phyloP scores from a whole-genome alignment of 345 rosid species.

The Firmiana major region DNA sequence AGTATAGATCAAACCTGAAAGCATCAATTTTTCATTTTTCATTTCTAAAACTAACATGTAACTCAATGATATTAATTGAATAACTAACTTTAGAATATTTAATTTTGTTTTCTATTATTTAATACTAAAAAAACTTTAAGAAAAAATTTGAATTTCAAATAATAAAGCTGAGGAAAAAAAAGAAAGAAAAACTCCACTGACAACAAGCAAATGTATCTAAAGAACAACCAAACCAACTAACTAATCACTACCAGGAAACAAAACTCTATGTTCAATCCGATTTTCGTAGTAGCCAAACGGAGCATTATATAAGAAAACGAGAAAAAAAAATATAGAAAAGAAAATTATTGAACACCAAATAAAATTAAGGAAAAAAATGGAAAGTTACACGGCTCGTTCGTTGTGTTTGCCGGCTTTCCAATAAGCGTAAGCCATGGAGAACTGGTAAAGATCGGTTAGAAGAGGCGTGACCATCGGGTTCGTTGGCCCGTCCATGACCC shows the following conservation, averaged over 20 bases:
- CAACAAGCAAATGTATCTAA: neutral
- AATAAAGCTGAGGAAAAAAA: too few species aligned
- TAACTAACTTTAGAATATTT: neutral
- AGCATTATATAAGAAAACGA: neutral
- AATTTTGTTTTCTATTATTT: neutral
- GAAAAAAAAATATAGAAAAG: neutral
- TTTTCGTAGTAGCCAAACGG: constrained; percentile 4
- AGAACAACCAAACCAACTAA: neutral
- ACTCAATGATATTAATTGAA: neutral
- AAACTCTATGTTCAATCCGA: neutral
- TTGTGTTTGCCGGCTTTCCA: constrained; percentile 93
- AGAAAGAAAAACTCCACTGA: neutral
- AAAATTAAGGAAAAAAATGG: neutral
- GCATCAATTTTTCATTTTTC: neutral
- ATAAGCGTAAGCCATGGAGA: constrained; percentile 96
- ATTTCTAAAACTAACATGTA: neutral
- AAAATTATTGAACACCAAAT: neutral
- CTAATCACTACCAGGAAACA: neutral
- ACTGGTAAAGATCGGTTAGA: constrained; percentile 92
- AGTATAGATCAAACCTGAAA: constrained; percentile 85
- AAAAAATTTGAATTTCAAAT: neutral
- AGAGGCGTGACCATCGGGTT: constrained; percentile 98
- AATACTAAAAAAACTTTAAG: neutral
- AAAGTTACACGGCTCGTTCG: constrained; percentile 74
- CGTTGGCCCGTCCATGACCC: constrained; percentile 55